phyloP scores from a whole-genome alignment of 2,329 filamentous ascomycete species.

The Pseudogymnoascus sp. region DNA sequence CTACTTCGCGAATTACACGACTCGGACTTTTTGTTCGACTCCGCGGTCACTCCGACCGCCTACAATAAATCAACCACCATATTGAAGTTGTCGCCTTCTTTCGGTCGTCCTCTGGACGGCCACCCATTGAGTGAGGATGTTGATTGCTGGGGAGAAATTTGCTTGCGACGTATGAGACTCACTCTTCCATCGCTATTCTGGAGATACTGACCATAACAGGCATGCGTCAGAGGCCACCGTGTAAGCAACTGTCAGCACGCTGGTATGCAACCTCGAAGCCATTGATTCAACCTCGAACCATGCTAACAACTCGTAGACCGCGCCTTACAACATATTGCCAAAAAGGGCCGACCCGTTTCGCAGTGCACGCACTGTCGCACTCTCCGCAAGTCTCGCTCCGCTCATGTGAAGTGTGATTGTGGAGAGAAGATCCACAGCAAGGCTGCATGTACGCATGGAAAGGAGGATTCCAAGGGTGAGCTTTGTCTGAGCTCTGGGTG shows the following conservation, averaged over 20 bases:
- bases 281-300: constrained; percentile 16
- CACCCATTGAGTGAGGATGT: constrained; percentile 45
- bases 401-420: constrained; percentile 95
- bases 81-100: constrained; percentile 18
- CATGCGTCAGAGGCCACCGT: constrained; percentile 91
- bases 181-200: neutral
- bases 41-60: constrained; percentile 16
- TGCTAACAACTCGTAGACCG: constrained; percentile 55
- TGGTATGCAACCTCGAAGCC: constrained; percentile 54
- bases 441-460: constrained; percentile 49
- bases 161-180: constrained; percentile 70
- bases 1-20: constrained; percentile 16
- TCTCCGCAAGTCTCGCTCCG: constrained; percentile 90
- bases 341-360: constrained; percentile 93
- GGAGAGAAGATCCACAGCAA: constrained; percentile 72
- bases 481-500: constrained; percentile 22
- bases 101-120: constrained; percentile 22
- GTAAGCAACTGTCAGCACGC: constrained; percentile 97
- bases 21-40: constrained; percentile 12
- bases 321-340: constrained; percentile 88
- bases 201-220: constrained; percentile 12
- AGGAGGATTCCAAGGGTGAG: constrained; percentile 41
- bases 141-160: constrained; percentile 94
- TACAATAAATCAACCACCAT: constrained; percentile 19
- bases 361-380: constrained; percentile 96